Percentiles rank a stretch among this genome's conserved stretches.
phyloP scores from a whole-genome alignment of 768 basidiomycete genomes.

The Boletus barrowsii region DNA sequence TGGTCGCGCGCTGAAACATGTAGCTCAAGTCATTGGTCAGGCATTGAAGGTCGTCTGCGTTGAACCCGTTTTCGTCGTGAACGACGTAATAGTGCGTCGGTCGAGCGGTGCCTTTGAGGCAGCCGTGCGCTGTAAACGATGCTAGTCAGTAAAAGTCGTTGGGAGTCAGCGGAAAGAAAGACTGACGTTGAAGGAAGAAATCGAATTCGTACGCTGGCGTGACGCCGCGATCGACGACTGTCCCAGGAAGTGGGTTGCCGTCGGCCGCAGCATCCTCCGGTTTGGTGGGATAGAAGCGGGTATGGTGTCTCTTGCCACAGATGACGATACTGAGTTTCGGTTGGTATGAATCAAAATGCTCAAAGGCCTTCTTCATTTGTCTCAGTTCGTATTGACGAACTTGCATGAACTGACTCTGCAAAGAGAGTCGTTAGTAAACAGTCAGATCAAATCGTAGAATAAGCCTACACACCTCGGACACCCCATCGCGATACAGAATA shows the following conservation, averaged over 20 bases:
- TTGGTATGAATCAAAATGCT: constrained; percentile 38
- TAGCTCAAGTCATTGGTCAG: constrained; percentile 53
- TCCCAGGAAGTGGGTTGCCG: constrained; percentile 53
- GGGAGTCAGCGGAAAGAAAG: neutral
- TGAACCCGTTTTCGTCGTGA: constrained; percentile 50
- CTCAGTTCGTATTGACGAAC: constrained; percentile 43
- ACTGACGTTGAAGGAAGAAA: constrained; percentile 50
- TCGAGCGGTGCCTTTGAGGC: constrained; percentile 43
- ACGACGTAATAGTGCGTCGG: constrained; percentile 57
- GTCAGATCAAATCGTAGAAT: neutral
- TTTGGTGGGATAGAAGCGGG: constrained; percentile 51
- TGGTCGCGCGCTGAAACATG: constrained; percentile 59
- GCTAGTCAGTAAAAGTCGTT: neutral
- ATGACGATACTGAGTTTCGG: constrained; percentile 52
- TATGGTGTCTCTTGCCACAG: constrained; percentile 56
- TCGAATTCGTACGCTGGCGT: constrained; percentile 53
- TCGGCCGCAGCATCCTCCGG: constrained; percentile 35
- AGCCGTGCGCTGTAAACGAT: constrained; percentile 34
- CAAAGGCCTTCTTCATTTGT: constrained; percentile 40
- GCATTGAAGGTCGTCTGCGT: constrained; percentile 46
- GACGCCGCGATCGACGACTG: constrained; percentile 54
- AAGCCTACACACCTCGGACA: constrained; percentile 58
- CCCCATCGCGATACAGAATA: constrained; percentile 63
- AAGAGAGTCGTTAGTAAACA: neutral
- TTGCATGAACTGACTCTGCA: constrained; percentile 45